Conservation (phyloP, 148 eudicot genomes). For the Spergularia marina region DNA sequence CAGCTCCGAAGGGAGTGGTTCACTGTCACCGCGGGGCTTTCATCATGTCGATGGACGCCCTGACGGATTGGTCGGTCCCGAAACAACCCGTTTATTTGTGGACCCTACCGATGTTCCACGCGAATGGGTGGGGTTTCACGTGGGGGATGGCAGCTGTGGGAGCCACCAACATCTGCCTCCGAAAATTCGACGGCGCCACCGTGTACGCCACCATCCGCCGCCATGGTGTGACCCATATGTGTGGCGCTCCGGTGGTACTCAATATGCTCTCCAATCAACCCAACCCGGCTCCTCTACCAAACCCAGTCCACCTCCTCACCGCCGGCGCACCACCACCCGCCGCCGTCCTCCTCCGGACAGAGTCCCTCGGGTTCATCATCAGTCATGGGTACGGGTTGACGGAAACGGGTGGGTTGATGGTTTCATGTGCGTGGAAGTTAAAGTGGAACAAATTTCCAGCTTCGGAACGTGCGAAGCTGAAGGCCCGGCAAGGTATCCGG, state of each 20-base stretch:
- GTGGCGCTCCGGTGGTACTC: conserved; percentile 44
- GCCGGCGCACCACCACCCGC: conserved; percentile 54
- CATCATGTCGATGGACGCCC: conserved; percentile 31
- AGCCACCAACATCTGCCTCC: conserved; percentile 40
- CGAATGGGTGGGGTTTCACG: conserved; percentile 49
- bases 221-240: conserved; percentile 47
- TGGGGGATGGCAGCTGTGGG: conserved; percentile 56
- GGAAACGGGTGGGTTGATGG: conserved; percentile 33
- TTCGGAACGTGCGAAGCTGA: conserved; percentile 34
- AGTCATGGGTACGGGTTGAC: conserved; percentile 50
- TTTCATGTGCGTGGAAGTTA: conserved; percentile 45
- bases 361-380: conserved; percentile 38
- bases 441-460: conserved; percentile 43
- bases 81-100: conserved; percentile 42
- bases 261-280: conserved; percentile 28
- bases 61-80: conserved; percentile 38
- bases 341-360: conserved; percentile 29
- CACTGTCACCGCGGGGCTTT: conserved; percentile 44
- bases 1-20: conserved; percentile 49
- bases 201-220: conserved; percentile 26
- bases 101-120: conserved; percentile 58
- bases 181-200: conserved; percentile 31
- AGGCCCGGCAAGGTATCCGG: conserved; percentile 47
- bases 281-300: conserved; percentile 14
- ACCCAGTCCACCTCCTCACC: conserved; percentile 31